Percentiles rank a stretch among this genome's conserved stretches.
These are phyloP conservation scores for Rhodotorula sp. DNA, from an alignment of 1,284 basidiomycete genomes.

Conservation along the genomic window DNA sequence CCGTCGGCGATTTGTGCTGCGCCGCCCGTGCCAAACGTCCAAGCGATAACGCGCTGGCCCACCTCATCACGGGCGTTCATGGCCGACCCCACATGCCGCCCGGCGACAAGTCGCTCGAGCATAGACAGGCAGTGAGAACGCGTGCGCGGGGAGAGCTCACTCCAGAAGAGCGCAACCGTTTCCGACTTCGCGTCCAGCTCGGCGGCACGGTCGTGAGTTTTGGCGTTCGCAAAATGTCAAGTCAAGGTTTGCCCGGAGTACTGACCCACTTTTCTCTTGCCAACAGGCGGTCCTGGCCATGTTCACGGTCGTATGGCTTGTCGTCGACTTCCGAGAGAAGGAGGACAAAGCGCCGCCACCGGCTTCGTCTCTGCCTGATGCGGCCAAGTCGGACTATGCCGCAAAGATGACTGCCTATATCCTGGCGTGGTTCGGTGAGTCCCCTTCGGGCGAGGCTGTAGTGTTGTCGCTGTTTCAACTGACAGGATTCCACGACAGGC, in stretches of 20 bases:
- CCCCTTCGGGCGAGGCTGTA: too few relatives aligned
- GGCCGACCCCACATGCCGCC: not conserved
- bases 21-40: not conserved
- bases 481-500: not conserved
- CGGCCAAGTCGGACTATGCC: not conserved
- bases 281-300: not conserved
- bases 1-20: not conserved
- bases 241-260: not conserved
- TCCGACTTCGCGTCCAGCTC: not conserved
- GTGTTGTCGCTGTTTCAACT: not conserved
- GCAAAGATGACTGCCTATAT: not conserved
- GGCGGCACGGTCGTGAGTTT: not conserved
- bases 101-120: not conserved
- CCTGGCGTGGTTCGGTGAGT: not conserved
- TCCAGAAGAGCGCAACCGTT: too few relatives aligned
- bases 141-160: not conserved
- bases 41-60: not conserved
- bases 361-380: not conserved
- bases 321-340: not conserved
- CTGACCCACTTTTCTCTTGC: not conserved
- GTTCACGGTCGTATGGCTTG: not conserved
- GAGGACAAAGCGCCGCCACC: not conserved
- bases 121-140: not conserved
- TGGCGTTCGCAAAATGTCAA: not conserved
- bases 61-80: not conserved